phyloP scores from a whole-genome alignment of 2,329 filamentous ascomycete species.

The Karstenula rhodostoma region DNA sequence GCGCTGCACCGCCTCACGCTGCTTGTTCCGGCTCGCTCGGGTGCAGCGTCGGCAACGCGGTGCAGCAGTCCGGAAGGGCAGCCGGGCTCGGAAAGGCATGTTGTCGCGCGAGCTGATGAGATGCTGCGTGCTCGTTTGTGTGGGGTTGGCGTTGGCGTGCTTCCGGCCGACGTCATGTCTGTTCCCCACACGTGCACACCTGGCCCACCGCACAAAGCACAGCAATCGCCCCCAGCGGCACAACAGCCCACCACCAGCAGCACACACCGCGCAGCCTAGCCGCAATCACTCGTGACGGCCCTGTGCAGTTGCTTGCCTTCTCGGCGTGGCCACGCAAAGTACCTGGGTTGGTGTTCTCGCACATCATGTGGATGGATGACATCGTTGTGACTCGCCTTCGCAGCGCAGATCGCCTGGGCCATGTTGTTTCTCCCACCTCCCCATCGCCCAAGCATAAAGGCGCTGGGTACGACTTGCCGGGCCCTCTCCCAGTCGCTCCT shows the following conservation, averaged over 20 bases:
- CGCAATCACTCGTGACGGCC: background rate
- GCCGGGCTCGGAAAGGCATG: background rate
- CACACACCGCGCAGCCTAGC: background rate
- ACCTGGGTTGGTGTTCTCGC: background rate
- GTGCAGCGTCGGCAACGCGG: conserved; percentile 1
- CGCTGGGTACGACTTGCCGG: conserved; percentile 17
- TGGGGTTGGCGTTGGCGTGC: conserved; percentile 6
- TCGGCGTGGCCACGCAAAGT: background rate
- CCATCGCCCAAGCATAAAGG: conserved; percentile 11
- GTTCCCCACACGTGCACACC: conserved; percentile 13
- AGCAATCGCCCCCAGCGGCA: conserved; percentile 3
- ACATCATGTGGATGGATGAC: conserved; percentile 19
- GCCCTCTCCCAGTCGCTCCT: conserved; percentile 7
- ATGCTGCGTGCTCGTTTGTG: background rate
- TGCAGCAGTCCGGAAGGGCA: background rate
- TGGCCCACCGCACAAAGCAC: background rate
- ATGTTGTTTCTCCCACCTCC: conserved; percentile 15
- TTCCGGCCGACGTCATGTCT: conserved; percentile 17
- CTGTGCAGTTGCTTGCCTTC: background rate
- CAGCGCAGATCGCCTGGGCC: conserved; percentile 6
- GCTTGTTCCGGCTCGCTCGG: background rate
- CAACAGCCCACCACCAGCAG: too few relatives aligned
- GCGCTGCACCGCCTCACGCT: background rate
- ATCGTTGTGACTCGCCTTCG: conserved; percentile 16
- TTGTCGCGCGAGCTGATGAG: background rate